These are phyloP conservation scores for Fusarium brevicatenulatum DNA, from an alignment of 2,329 filamentous ascomycete genomes.

Conservation along the genomic window DNA sequence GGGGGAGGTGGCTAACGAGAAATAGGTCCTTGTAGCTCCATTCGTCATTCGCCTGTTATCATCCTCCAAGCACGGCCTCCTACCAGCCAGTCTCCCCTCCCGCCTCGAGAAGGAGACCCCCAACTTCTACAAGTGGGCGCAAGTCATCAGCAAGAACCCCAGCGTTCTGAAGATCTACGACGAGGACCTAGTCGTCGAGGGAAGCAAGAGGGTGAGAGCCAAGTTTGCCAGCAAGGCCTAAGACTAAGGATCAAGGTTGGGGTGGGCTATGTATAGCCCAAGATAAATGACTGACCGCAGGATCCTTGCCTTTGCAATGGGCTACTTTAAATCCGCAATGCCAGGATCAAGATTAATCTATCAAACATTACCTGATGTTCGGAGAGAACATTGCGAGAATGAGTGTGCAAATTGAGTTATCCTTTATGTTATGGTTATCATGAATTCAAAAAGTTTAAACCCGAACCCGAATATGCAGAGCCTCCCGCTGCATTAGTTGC, in stretches of 20 bases:
- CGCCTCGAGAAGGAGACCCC: constrained; percentile 66
- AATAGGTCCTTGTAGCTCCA: constrained; percentile 69
- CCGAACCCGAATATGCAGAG: not conserved
- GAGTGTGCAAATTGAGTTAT: not conserved
- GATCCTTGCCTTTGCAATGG: not conserved
- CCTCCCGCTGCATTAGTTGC: not conserved
- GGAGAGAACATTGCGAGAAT: not conserved
- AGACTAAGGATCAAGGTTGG: not conserved
- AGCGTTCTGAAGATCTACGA: constrained; percentile 74
- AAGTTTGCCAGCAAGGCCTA: constrained; percentile 21
- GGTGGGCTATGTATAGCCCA: constrained; percentile 2
- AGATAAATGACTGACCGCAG: not conserved
- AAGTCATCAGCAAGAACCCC: constrained; percentile 67
- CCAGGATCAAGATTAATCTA: constrained; percentile 5
- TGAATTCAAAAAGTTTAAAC: not conserved
- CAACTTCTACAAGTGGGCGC: constrained; percentile 74
- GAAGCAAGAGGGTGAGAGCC: constrained; percentile 34
- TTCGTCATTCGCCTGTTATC: constrained; percentile 72
- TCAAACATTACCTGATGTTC: not conserved
- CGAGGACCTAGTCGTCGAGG: constrained; percentile 50
- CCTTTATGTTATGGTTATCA: not conserved
- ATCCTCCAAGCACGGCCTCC: constrained; percentile 63
- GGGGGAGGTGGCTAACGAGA: not conserved
- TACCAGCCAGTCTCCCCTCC: constrained; percentile 59
- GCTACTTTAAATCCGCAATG: constrained; percentile 1